Base-by-base conservation (phyloP, 1,284 basidiomycete species). In the Tilletia indica region DNA sequence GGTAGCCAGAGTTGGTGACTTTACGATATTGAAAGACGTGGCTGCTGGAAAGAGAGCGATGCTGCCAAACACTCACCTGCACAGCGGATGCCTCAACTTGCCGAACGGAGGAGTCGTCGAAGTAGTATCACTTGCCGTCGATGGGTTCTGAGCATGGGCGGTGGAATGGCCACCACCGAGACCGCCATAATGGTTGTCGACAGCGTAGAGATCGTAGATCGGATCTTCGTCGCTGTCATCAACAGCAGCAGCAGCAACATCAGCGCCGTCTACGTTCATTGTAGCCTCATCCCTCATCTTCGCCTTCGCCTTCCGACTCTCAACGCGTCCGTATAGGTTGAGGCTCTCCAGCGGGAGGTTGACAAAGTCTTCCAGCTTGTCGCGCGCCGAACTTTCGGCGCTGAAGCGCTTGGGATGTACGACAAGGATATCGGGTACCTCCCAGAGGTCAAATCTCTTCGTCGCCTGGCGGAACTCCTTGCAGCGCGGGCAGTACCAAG, bases 401-500 rank as follows among this genome's bases (percentile, higher is more conserved):
- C 77, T 78, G 87, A 99, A 99, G 48, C 97, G 91, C 87, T 99
- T 99, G 72, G 99, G 88, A 84, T 98, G 97, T 38, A 99, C 95
- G 69, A 97, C 97, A 4, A 99, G 89, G 66, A 99, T 90, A 85
- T 99, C 97, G 0, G 97, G 97, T 6, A 91, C 91, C 85, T 94
- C 97, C 94, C 97, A 99, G 19, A 99, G 88, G 84, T 98, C 94
- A 77, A 99, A 94, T 82, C 93, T 94, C 87, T 99, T 99, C 49
- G 93, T 97, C 47, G 97, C 97, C 81, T 97, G 94, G 81, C 96
- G 94, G 85, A 98, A 95, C 83, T 97, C 95, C 88, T 98, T 98
- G 89, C 97, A 99, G 77, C 83, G 75, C 5, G 95, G 94, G 83
- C 97, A 99, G 85, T 98, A 99, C 97, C 97, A 99, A 71, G 93